Evolutionary conservation across 495 filamentous ascomycete species (phyloP).

Genomic region (Penicillium alfredii): DNA sequence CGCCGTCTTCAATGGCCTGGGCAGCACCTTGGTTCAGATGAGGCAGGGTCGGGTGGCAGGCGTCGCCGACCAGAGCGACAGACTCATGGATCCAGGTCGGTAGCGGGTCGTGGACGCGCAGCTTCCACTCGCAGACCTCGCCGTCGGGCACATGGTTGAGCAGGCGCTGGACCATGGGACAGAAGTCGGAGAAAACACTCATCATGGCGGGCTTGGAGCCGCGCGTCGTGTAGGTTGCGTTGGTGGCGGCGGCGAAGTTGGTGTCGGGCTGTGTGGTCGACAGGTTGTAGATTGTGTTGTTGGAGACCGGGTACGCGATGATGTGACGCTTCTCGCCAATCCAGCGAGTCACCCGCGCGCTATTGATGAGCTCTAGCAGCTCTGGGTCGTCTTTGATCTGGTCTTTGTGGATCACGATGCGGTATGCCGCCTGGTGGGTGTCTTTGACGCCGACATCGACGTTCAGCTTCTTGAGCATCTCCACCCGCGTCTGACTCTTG

Average conservation of each 20-base stretch:
- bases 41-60: conserved; percentile 74
- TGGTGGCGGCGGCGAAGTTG: conserved; percentile 66
- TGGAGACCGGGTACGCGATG: conserved; percentile 73
- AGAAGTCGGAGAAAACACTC: conserved; percentile 62
- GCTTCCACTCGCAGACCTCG: conserved; percentile 76
- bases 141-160: conserved; percentile 73
- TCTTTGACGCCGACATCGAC: conserved; percentile 56
- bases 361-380: conserved; percentile 59
- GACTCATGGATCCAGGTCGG: conserved; percentile 62
- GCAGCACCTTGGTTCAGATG: conserved; percentile 76
- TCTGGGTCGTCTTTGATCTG: conserved; percentile 63
- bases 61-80: conserved; percentile 70
- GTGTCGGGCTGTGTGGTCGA: conserved; percentile 68
- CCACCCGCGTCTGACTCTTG: conserved; percentile 56
- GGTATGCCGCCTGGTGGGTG: conserved; percentile 75
- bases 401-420: conserved; percentile 69
- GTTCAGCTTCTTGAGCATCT: conserved; percentile 53
- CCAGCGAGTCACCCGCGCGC: conserved; percentile 67
- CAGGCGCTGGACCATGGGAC: conserved; percentile 65
- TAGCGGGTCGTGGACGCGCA: conserved; percentile 63
- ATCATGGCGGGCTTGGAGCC: conserved; percentile 65
- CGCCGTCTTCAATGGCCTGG: conserved; percentile 79
- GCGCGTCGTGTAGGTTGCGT: conserved; percentile 69
- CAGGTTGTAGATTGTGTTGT: conserved; percentile 73
- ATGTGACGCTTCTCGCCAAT: conserved; percentile 74